Conservation (phyloP, 495 filamentous ascomycete species). For the Zalerion maritima region DNA sequence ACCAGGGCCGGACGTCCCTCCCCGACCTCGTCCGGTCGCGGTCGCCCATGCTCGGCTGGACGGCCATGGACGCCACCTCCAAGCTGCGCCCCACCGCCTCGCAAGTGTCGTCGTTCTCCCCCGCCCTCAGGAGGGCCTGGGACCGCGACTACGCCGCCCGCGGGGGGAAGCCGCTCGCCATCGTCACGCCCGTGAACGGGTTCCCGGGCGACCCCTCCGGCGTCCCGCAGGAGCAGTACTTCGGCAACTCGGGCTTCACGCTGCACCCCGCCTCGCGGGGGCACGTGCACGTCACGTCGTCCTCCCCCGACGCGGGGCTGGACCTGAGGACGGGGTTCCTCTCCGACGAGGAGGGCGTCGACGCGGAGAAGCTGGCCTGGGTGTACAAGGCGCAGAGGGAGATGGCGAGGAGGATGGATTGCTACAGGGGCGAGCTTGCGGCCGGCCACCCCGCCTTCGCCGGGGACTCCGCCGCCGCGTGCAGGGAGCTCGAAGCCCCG, state of each 20-base stretch:
- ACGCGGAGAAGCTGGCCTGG: conserved; percentile 32
- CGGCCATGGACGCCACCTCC: conserved; percentile 26
- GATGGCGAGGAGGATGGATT: conserved; percentile 35
- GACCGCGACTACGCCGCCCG: conserved; percentile 27
- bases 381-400: conserved; percentile 41
- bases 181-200: conserved; percentile 14
- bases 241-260: conserved; percentile 22
- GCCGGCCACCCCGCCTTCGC: conserved; percentile 37
- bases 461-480: conserved; percentile 26
- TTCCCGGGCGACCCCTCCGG: conserved; percentile 17
- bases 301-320: conserved; percentile 15
- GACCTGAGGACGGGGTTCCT: conserved; percentile 32
- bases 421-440: conserved; percentile 38
- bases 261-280: conserved; percentile 43
- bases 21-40: conserved; percentile 12
- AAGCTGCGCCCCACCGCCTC: conserved; percentile 29
- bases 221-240: conserved; percentile 21
- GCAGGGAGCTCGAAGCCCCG: no score
- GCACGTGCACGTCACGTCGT: conserved; percentile 36
- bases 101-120: conserved; percentile 25
- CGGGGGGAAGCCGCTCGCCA: conserved; percentile 23
- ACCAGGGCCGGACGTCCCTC: conserved; percentile 8
- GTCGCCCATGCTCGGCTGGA: conserved; percentile 28
- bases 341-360: conserved; percentile 23
- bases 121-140: conserved; percentile 26